Base-by-base conservation (phyloP, 768 basidiomycete genomes). In the Lentinus brumalis region DNA sequence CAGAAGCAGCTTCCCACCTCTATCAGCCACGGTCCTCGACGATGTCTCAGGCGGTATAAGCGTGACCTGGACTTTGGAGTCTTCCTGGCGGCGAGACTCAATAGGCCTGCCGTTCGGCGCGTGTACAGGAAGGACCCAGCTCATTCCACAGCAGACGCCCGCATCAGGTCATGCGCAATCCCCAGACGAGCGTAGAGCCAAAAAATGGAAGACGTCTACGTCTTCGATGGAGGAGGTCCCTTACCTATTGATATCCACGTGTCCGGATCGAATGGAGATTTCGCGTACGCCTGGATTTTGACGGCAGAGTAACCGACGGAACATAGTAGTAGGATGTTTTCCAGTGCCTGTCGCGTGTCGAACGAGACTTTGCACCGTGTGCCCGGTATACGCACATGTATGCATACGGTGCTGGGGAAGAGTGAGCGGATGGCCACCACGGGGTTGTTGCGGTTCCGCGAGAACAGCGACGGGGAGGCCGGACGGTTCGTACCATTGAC, bases 281-380 rank as follows among this genome's bases (percentile, higher is more conserved):
- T 65, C 15, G 69, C 57, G 35, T 60, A 65, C 29, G 62, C 57
- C 16, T 75, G 72, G 56, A 89, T 76, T 69, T 81, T 81, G 59
- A 74, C 76, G 5, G 84, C 79, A 30, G 84, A 83, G 62, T 79
- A 84, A 40, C 83, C 72, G 16, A 91, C 76, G 18, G 88, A 88
- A 16, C 76, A 78, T n/a, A 91, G 71, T 6, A 94, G 80, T 4
- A 92, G 69, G 31, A 79, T n/a, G 7, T 82, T 84, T 74, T 94
- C 91, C 11, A 81, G 83, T 21, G 85, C 78, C 62, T 83, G 81
- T 62, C 88, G 78, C 31, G 82, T 74, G 64, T 91, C 88, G 31
- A 88, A 80, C n/a, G 77, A 78, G 64, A 89, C 80, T 38, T 72
- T 75, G 74, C 78, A 84, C 16, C 74, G 67, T 8, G 76, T 75